Conservation (phyloP, 2,329 filamentous ascomycete species). For the Ophiostoma triangulosporum region DNA sequence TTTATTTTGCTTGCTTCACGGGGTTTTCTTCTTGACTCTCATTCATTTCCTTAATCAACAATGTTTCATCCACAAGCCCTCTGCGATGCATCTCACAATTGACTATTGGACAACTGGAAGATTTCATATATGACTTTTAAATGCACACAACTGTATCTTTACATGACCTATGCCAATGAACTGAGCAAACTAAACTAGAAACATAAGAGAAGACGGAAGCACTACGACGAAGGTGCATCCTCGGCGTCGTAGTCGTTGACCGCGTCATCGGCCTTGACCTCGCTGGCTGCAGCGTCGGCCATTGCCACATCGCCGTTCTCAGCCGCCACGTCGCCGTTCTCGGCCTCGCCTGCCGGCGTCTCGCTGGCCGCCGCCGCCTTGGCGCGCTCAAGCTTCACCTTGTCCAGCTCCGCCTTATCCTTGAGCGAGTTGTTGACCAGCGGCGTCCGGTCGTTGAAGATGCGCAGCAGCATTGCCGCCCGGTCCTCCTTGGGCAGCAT, state of each 20-base stretch:
- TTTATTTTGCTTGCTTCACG: neutral
- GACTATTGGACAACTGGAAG: too few relatives aligned
- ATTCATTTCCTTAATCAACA: neutral
- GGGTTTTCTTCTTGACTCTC: neutral
- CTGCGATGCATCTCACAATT: neutral
- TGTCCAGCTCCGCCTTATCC: constrained; percentile 17
- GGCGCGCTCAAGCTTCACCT: neutral
- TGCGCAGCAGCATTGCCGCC: constrained; percentile 74
- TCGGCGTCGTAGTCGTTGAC: constrained; percentile 13
- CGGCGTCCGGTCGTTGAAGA: constrained; percentile 82
- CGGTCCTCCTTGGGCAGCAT: constrained; percentile 98
- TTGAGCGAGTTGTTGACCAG: constrained; percentile 57
- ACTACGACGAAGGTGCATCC: constrained; percentile 13
- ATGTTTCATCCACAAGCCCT: neutral
- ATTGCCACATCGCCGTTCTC: neutral
- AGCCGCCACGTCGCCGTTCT: neutral
- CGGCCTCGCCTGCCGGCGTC: neutral
- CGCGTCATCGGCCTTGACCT: neutral
- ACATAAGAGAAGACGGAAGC: too few relatives aligned
- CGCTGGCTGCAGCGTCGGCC: neutral
- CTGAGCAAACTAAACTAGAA: too few relatives aligned
- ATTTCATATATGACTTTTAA: too few relatives aligned
- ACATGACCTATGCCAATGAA: neutral
- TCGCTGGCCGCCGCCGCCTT: neutral
- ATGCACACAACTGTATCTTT: too few relatives aligned